These are phyloP conservation scores for Aquilaria agallochum DNA, from an alignment of 441 rosid genomes.

Conservation along the genomic window DNA sequence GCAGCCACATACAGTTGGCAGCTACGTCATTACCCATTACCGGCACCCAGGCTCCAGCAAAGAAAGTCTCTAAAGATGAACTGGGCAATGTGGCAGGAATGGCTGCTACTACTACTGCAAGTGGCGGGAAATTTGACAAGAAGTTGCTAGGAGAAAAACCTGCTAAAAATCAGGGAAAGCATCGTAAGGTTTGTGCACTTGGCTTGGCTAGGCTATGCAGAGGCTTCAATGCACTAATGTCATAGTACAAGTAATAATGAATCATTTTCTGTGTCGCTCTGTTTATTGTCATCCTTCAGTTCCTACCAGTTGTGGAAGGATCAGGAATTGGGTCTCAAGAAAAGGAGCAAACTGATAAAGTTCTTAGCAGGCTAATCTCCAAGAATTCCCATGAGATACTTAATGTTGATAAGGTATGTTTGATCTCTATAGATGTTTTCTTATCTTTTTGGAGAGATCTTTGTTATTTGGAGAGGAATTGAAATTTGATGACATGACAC, in stretches of 20 bases:
- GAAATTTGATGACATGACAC: background rate
- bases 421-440: background rate
- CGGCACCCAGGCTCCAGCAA: conserved; percentile 66
- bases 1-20: conserved; percentile 89
- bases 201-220: background rate
- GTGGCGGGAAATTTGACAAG: conserved; percentile 95
- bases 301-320: conserved; percentile 74
- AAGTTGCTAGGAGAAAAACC: conserved; percentile 82
- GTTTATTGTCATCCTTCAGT: conserved; percentile 33
- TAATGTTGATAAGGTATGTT: conserved; percentile 68
- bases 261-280: background rate
- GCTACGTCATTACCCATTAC: conserved; percentile 85
- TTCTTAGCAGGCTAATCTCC: conserved; percentile 69
- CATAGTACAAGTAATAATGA: background rate
- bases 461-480: conserved; percentile 1
- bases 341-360: conserved; percentile 76
- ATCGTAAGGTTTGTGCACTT: conserved; percentile 60
- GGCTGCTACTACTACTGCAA: conserved; percentile 87
- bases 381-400: conserved; percentile 88
- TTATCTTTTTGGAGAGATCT: background rate
- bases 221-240: conserved; percentile 1
- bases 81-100: conserved; percentile 85
- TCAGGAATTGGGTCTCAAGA: conserved; percentile 54
- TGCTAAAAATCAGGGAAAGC: conserved; percentile 70
- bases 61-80: conserved; percentile 65